A percentile compares a stretch with the other conserved stretches of the same genome.
Evolutionary conservation across 108 stramenopile species (phyloP).

Genomic region (Skeletonema menzelii): DNA sequence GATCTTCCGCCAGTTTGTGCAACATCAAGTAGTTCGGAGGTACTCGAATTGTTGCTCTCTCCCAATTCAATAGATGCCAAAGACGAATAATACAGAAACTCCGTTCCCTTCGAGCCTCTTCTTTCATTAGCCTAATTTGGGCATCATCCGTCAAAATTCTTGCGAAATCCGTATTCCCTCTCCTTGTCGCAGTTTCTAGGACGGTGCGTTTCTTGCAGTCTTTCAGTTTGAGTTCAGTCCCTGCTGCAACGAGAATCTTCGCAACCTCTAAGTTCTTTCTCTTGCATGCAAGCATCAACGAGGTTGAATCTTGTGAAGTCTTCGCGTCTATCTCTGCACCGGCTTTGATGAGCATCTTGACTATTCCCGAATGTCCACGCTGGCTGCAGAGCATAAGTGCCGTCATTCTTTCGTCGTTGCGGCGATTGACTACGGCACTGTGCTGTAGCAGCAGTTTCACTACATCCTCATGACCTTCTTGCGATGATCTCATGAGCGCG

Average conservation of each 20-base stretch:
- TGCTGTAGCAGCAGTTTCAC: constrained; percentile 41
- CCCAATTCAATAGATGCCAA: constrained; percentile 55
- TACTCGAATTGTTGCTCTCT: constrained; percentile 43
- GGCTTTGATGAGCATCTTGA: constrained; percentile 57
- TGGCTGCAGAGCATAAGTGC: constrained; percentile 88
- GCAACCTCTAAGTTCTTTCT: constrained; percentile 74
- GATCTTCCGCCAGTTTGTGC: constrained; percentile 34
- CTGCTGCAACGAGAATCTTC: constrained; percentile 71
- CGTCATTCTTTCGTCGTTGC: constrained; percentile 81
- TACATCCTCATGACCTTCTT: constrained; percentile 78
- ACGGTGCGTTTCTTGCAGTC: constrained; percentile 75
- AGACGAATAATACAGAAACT: constrained; percentile 44
- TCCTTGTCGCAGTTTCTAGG: constrained; percentile 57
- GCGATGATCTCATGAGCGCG: constrained; percentile 86
- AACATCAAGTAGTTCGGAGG: constrained; percentile 16
- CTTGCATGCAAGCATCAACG: constrained; percentile 86
- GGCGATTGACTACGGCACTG: constrained; percentile 71
- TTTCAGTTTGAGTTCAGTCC: constrained; percentile 72
- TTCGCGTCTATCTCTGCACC: constrained; percentile 66
- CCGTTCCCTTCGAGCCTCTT: constrained; percentile 36
- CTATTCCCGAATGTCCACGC: constrained; percentile 78
- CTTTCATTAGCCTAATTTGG: constrained; percentile 57
- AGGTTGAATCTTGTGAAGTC: constrained; percentile 79
- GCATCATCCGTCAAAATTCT: constrained; percentile 38
- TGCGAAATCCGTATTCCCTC: constrained; percentile 24